Evolutionary conservation across 768 basidiomycete genomes (phyloP).

Genomic region (Lactarius evosmus): DNA sequence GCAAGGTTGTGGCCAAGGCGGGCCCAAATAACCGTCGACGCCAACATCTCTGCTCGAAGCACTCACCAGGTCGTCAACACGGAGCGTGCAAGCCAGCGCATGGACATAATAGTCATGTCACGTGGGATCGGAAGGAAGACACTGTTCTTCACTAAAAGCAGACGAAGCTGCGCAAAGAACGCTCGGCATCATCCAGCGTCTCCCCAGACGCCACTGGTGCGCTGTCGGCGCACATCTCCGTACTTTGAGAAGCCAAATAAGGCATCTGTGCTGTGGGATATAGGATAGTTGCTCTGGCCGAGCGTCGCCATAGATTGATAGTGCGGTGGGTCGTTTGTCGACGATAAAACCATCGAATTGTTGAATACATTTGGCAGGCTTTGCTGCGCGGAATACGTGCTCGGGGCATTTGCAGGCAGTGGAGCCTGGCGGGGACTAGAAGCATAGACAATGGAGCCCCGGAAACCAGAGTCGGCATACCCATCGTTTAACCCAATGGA

Average conservation of each 20-base stretch:
- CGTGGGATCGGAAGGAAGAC: constrained; percentile 14
- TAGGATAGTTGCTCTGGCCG: constrained; percentile 10
- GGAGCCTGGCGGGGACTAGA: constrained; percentile 18
- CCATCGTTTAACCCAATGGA: constrained; percentile 5
- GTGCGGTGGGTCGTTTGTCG: constrained; percentile 8
- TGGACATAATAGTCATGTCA: constrained; percentile 12
- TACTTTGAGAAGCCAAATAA: constrained; percentile 23
- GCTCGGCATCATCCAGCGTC: constrained; percentile 22
- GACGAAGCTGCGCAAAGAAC: constrained; percentile 1
- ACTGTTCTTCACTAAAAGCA: constrained; percentile 13
- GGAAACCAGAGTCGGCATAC: constrained; percentile 6
- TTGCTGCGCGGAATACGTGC: constrained; percentile 10
- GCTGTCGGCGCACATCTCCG: constrained; percentile 16
- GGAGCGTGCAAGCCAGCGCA: constrained; percentile 19
- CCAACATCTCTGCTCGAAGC: constrained; percentile 7
- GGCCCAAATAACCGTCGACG: constrained; percentile 6
- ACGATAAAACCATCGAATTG: constrained; percentile 16
- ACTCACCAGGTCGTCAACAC: constrained; percentile 19
- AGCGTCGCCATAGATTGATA: constrained; percentile 16
- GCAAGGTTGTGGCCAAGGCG: constrained; percentile 1
- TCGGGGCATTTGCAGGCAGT: neutral
- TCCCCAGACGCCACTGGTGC: constrained; percentile 27
- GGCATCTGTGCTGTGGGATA: constrained; percentile 4
- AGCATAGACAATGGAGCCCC: constrained; percentile 18
- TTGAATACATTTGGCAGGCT: constrained; percentile 10